A percentile compares a stretch with the other conserved stretches of the same genome.
Conservation (phyloP, 305 asterid species). For the Rubia balearica region DNA sequence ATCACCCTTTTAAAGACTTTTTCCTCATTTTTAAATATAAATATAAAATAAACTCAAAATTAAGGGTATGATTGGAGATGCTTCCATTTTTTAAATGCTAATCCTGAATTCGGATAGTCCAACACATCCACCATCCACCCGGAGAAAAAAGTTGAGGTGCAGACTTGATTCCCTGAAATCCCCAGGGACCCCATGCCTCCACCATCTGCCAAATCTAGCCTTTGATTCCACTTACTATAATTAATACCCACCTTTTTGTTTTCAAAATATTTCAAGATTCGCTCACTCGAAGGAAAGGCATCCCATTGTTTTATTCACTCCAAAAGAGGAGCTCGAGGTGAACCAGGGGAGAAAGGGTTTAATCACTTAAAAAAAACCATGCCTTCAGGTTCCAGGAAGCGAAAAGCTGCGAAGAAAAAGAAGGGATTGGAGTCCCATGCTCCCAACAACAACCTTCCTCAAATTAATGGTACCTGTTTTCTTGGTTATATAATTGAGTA, state of each 20-base stretch:
- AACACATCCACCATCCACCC: not conserved
- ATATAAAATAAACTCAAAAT: too few species aligned
- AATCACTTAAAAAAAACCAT: slow-evolving; percentile 23
- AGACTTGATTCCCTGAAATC: not conserved
- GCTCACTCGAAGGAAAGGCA: slow-evolving; percentile 3
- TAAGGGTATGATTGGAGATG: too few species aligned
- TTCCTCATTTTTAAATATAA: too few species aligned
- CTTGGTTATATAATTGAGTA: not conserved
- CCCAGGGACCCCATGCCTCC: slow-evolving; percentile 6
- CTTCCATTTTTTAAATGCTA: not conserved
- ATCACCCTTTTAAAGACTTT: too few species aligned
- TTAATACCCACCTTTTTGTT: not conserved
- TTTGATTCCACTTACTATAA: not conserved
- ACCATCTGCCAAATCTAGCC: slow-evolving; percentile 9
- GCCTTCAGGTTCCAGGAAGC: slow-evolving; percentile 79
- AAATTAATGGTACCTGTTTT: slow-evolving; percentile 29
- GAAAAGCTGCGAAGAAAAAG: slow-evolving; percentile 76
- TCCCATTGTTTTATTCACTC: not conserved
- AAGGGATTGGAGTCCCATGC: slow-evolving; percentile 29
- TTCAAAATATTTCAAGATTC: slow-evolving; percentile 1
- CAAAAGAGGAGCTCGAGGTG: not conserved
- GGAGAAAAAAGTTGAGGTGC: not conserved
- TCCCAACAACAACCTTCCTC: slow-evolving; percentile 23
- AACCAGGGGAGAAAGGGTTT: not conserved
- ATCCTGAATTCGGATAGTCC: not conserved